phyloP scores from a whole-genome alignment of 2,329 filamentous ascomycete species.

The Escovopsis sp. region DNA sequence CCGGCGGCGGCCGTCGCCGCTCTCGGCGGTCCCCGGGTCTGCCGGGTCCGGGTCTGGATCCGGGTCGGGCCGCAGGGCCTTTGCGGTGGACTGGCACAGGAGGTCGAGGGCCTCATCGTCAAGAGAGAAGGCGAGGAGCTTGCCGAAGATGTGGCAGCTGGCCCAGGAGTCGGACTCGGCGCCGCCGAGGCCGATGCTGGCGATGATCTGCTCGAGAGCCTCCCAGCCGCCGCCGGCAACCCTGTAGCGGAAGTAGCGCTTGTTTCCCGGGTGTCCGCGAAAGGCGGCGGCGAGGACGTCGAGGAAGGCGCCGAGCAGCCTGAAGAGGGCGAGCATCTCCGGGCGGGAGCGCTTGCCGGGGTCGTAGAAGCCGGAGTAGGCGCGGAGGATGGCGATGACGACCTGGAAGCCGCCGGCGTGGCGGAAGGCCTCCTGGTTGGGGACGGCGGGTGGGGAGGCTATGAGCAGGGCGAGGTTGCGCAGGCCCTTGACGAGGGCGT shows the following conservation, averaged over 20 bases:
- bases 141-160: constrained; percentile 63
- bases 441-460: constrained; percentile 30
- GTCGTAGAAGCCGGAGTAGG: constrained; percentile 64
- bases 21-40: constrained; percentile 2
- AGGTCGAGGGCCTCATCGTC: constrained; percentile 61
- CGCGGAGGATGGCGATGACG: constrained; percentile 53
- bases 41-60: neutral
- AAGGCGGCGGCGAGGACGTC: constrained; percentile 63
- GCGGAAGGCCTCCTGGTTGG: constrained; percentile 67
- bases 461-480: constrained; percentile 52
- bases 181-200: constrained; percentile 49
- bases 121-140: constrained; percentile 65
- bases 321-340: constrained; percentile 51
- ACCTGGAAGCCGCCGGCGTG: constrained; percentile 65
- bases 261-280: constrained; percentile 69
- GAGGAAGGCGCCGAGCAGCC: constrained; percentile 55
- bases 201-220: constrained; percentile 57
- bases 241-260: constrained; percentile 67
- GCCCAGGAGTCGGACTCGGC: constrained; percentile 54
- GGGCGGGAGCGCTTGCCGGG: constrained; percentile 43
- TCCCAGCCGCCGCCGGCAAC: constrained; percentile 69
- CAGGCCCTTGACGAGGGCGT: constrained; percentile 38
- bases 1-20: constrained; percentile 9
- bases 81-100: constrained; percentile 44
- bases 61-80: constrained; percentile 15